Evolutionary conservation across 441 rosid genomes (phyloP).

Genomic region (Gossypium gossypioides): DNA sequence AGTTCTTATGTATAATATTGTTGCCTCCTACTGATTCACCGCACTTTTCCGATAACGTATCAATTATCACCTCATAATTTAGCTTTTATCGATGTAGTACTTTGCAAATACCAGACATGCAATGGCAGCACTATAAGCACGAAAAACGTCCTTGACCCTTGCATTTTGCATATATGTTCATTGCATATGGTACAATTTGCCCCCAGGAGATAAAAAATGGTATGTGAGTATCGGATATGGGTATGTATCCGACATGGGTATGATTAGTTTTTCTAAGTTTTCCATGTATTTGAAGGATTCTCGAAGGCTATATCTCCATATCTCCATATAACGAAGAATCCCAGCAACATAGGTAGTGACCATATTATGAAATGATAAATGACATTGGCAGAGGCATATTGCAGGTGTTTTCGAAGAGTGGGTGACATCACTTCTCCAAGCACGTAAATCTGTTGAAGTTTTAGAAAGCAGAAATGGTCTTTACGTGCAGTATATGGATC

Average conservation of each 20-base stretch:
- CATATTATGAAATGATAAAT: background rate
- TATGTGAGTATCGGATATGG: too few species aligned
- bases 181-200: background rate
- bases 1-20: background rate
- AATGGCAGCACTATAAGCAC: background rate
- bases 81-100: background rate
- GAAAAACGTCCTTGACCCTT: background rate
- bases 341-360: background rate
- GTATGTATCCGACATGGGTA: too few species aligned
- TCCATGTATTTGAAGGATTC: too few species aligned
- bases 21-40: background rate
- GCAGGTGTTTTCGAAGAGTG: slow-evolving; percentile 72
- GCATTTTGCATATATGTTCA: background rate
- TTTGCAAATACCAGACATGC: background rate
- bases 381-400: background rate
- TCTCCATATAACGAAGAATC: too few species aligned
- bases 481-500: slow-evolving; percentile 67
- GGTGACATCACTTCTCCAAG: slow-evolving; percentile 50
- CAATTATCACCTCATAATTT: too few species aligned
- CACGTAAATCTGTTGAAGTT: slow-evolving; percentile 48
- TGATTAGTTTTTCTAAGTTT: too few species aligned
- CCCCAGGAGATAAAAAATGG: background rate
- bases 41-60: background rate
- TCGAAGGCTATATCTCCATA: too few species aligned
- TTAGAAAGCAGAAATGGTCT: slow-evolving; percentile 70